Conservation (phyloP, 2,329 filamentous ascomycete species). For the Ascochyta fabae region DNA sequence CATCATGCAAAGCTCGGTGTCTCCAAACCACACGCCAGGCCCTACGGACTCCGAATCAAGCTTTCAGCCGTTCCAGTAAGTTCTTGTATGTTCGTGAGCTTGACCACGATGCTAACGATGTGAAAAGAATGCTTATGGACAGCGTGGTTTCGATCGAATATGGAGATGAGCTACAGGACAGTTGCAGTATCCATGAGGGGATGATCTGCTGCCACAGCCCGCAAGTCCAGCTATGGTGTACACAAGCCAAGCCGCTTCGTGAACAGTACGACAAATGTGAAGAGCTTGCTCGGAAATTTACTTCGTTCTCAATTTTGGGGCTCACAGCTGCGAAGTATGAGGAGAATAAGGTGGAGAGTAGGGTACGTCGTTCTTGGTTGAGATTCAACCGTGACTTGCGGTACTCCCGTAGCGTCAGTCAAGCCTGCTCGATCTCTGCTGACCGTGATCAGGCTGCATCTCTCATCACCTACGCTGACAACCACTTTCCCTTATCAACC, state of each 20-base stretch:
- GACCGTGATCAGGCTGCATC: not conserved
- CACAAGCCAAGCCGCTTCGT: conserved; percentile 5
- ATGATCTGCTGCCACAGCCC: conserved; percentile 23
- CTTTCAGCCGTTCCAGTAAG: too few relatives aligned
- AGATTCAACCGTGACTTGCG: not conserved
- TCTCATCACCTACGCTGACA: not conserved
- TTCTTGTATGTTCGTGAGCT: too few relatives aligned
- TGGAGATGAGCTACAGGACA: conserved; percentile 13
- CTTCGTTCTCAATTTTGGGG: not conserved
- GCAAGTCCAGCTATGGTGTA: not conserved
- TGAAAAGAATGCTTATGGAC: conserved; percentile 1
- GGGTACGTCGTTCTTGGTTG: not conserved
- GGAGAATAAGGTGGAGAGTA: not conserved
- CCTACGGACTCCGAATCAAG: not conserved
- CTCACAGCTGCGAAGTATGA: not conserved
- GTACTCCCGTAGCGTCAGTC: too few relatives aligned
- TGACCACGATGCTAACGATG: too few relatives aligned
- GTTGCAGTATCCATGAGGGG: conserved; percentile 18
- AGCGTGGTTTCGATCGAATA: conserved; percentile 23
- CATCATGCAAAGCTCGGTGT: not conserved
- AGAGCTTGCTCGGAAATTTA: not conserved
- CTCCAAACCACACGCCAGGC: not conserved
- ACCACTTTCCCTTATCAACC: not conserved
- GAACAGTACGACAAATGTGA: conserved; percentile 1
- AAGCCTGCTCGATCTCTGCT: too few relatives aligned